Evolutionary conservation across 495 filamentous ascomycete species (phyloP).

Genomic region (Lepraria neglecta): DNA sequence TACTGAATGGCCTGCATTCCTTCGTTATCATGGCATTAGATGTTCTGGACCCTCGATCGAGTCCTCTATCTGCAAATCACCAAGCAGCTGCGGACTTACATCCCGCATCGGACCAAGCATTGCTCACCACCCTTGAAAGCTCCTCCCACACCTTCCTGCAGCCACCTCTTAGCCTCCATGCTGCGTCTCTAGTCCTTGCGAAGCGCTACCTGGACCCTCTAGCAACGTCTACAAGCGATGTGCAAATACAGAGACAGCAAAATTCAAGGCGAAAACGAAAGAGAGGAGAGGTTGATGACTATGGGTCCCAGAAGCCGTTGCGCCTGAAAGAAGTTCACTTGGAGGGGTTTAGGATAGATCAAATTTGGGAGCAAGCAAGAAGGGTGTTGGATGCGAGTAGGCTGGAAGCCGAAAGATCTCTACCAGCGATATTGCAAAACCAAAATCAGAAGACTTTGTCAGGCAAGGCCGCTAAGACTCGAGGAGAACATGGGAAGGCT

Average conservation of each 20-base stretch:
- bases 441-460: conserved; percentile 1
- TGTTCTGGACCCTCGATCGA: not conserved
- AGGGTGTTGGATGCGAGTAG: conserved; percentile 61
- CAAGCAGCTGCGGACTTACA: conserved; percentile 13
- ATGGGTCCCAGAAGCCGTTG: conserved; percentile 32
- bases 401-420: conserved; percentile 43
- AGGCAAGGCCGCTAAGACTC: not conserved
- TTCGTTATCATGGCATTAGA: not conserved
- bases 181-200: conserved; percentile 58
- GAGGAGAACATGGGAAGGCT: conserved; percentile 19
- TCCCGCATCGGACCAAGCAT: conserved; percentile 25
- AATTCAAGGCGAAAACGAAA: conserved; percentile 62
- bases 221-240: conserved; percentile 59
- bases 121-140: conserved; percentile 44
- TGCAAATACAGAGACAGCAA: conserved; percentile 53
- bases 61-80: not conserved
- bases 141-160: conserved; percentile 59
- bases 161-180: conserved; percentile 56
- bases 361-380: conserved; percentile 91
- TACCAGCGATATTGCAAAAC: conserved; percentile 21
- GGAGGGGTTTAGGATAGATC: conserved; percentile 79
- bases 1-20: not conserved
- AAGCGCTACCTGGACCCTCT: conserved; percentile 73
- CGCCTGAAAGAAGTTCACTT: conserved; percentile 60
- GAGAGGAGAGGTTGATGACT: conserved; percentile 38